Evolutionary conservation across 139 green algal species (phyloP), one percentile per base, ranked within the genome.

Genomic region (Haematococcus lacustris): DNA sequence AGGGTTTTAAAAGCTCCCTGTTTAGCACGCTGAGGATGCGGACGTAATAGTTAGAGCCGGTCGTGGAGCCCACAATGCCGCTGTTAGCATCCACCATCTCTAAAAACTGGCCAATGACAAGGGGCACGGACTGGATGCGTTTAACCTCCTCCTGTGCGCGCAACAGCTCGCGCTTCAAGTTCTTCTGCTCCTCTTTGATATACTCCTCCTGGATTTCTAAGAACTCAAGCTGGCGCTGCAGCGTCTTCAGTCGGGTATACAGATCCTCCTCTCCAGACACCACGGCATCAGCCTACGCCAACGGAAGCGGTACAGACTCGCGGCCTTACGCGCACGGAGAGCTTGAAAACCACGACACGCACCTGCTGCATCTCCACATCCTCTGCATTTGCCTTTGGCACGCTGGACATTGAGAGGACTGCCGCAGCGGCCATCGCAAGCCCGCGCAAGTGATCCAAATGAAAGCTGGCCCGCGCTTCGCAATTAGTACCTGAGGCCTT

Each of bases 131-230:
- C 85, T 98, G 91, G 57, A 99, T 99, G 39, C 94, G 89, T 88
- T 98, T 98, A 3, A 99, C 94, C 77, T 98, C 94, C 82, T 99
- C 96, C 76, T 98, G 94, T 6, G 96, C 94, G 3, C 93, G 86
- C 80, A 99, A 82, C 70, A 99, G 86, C 84, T 99, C 96, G 7
- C 94, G 88, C 86, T 98, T 98, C 26, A 99, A 85, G 81, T 94
- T 98, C 61, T 93, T 90, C 78, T 98, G 93, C 81, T 99, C 96
- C 81, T 99, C 96, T 72, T 98, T 98, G 80, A 99, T 98, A 80
- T 99, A 99, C 71, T 98, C 94, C 86, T 99, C 96, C 87, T 99
- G 95, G 41, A 99, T 99, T 34, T 98, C 94, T 33, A 96, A 51
- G 71, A 99, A 99, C 82, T 99, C 96, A 3, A 98, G 82, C 82